Evolutionary conservation across 305 asterid genomes (phyloP).

Genomic region (Fraxinus sp.): DNA sequence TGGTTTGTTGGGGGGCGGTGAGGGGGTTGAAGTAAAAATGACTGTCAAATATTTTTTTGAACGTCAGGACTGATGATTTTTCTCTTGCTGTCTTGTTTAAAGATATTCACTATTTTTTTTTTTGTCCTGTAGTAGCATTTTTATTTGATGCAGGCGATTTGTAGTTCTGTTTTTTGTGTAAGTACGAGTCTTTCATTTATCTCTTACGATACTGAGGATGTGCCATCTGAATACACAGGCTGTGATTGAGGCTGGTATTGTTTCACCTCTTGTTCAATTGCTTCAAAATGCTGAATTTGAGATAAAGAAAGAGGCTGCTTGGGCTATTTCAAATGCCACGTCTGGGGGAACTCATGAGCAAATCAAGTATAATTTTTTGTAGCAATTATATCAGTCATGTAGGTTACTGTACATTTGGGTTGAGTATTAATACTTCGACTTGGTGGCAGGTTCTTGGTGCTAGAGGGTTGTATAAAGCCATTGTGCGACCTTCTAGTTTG

Average conservation of each 20-base stretch:
- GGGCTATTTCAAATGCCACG: conserved; percentile 57
- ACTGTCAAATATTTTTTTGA: not conserved
- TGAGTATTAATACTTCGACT: conserved; percentile 1
- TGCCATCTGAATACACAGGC: conserved; percentile 31
- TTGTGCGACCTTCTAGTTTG: conserved; percentile 47
- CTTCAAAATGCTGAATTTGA: conserved; percentile 60
- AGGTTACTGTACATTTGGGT: not conserved
- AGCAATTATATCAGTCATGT: not conserved
- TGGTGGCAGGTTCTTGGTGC: conserved; percentile 39
- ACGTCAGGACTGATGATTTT: not conserved
- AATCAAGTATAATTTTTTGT: conserved; percentile 36
- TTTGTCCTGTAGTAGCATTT: not conserved
- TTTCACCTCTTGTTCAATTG: conserved; percentile 42
- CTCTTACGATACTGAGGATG: conserved; percentile 4
- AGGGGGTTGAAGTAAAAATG: not conserved
- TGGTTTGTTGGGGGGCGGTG: not conserved
- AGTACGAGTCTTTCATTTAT: not conserved
- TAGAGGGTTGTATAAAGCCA: conserved; percentile 52
- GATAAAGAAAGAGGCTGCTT: conserved; percentile 56
- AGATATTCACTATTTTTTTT: not conserved
- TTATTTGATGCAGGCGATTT: not conserved
- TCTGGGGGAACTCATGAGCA: conserved; percentile 59
- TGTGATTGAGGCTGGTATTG: conserved; percentile 47
- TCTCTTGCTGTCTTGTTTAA: not conserved
- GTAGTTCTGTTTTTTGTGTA: not conserved